phyloP scores from a whole-genome alignment of 495 filamentous ascomycete genomes.

The Aspergillus homomorphus region DNA sequence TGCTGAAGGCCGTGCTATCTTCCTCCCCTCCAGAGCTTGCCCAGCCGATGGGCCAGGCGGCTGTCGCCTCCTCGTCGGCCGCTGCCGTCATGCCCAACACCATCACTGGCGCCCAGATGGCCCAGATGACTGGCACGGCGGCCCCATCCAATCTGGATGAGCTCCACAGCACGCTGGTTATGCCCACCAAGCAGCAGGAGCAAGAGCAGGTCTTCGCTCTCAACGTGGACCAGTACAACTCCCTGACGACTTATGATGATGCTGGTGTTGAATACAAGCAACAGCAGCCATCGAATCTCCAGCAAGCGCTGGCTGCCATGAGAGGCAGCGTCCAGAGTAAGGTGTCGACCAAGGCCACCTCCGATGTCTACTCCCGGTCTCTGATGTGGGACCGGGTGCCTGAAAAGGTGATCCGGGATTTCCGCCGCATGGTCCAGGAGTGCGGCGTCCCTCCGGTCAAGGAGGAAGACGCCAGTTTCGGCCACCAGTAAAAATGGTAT shows the following conservation, averaged over 20 bases:
- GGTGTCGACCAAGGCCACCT: slow-evolving; percentile 30
- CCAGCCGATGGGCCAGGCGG: slow-evolving; percentile 30
- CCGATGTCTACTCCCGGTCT: slow-evolving; percentile 86
- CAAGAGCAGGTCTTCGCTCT: slow-evolving; percentile 86
- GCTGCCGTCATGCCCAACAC: slow-evolving; percentile 43
- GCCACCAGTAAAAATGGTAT: slow-evolving; percentile 20
- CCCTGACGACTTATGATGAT: slow-evolving; percentile 61
- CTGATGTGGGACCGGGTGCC: slow-evolving; percentile 95
- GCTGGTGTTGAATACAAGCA: slow-evolving; percentile 42
- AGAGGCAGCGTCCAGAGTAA: slow-evolving; percentile 58
- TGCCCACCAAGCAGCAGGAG: slow-evolving; percentile 80
- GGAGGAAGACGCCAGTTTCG: slow-evolving; percentile 33
- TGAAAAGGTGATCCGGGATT: slow-evolving; percentile 85
- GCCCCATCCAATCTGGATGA: slow-evolving; percentile 68
- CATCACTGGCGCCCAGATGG: slow-evolving; percentile 43
- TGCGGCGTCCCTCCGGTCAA: slow-evolving; percentile 39
- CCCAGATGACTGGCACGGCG: slow-evolving; percentile 51
- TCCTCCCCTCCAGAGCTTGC: slow-evolving; percentile 44
- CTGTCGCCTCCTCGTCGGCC: slow-evolving; percentile 40
- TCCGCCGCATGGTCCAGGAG: slow-evolving; percentile 79
- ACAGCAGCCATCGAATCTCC: slow-evolving; percentile 60
- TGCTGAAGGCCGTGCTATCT: slow-evolving; percentile 85
- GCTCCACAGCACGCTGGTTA: slow-evolving; percentile 67
- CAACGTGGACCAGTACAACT: slow-evolving; percentile 84
- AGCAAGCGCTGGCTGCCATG: slow-evolving; percentile 79